phyloP scores from a whole-genome alignment of 371 early-diverging fungal species.

The Conidiobolus incongruus region DNA sequence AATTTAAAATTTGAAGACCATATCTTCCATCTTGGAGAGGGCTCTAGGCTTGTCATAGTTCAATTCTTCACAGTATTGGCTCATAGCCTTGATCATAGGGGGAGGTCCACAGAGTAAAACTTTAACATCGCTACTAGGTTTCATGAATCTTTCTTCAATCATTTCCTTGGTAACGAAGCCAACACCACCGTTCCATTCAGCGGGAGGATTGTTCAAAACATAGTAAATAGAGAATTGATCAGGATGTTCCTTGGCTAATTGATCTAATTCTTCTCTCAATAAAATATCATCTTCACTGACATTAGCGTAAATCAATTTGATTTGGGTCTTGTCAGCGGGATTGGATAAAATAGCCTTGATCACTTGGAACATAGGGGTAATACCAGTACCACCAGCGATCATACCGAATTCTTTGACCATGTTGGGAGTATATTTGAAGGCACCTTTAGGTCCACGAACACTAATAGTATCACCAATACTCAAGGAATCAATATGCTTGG shows the following conservation, averaged over 20 bases:
- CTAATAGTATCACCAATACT: slow-evolving; percentile 58
- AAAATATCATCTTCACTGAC: slow-evolving; percentile 75
- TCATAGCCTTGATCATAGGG: slow-evolving; percentile 83
- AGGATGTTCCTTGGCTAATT: slow-evolving; percentile 35
- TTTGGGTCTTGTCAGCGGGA: slow-evolving; percentile 58
- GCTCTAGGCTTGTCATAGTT: slow-evolving; percentile 54
- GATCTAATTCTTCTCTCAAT: slow-evolving; percentile 60
- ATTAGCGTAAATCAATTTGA: slow-evolving; percentile 81
- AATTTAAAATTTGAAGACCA: slow-evolving; percentile 88
- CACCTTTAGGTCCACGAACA: slow-evolving; percentile 80
- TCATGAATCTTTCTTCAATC: slow-evolving; percentile 49
- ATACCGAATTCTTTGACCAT: slow-evolving; percentile 63
- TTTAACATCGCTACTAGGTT: slow-evolving; percentile 59
- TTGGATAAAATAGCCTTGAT: slow-evolving; percentile 61
- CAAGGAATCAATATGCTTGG: slow-evolving; percentile 48
- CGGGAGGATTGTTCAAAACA: slow-evolving; percentile 55
- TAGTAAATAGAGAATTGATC: slow-evolving; percentile 66
- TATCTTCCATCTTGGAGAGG: slow-evolving; percentile 64
- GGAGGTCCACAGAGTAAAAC: slow-evolving; percentile 87
- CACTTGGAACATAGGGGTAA: slow-evolving; percentile 88
- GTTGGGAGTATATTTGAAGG: slow-evolving; percentile 70
- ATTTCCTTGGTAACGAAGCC: slow-evolving; percentile 74
- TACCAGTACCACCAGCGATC: slow-evolving; percentile 86
- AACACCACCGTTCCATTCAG: slow-evolving; percentile 58
- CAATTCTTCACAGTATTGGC: slow-evolving; percentile 30